Conservation (phyloP, 2,329 filamentous ascomycete genomes). For the Clarireedia homoeocarpa region DNA sequence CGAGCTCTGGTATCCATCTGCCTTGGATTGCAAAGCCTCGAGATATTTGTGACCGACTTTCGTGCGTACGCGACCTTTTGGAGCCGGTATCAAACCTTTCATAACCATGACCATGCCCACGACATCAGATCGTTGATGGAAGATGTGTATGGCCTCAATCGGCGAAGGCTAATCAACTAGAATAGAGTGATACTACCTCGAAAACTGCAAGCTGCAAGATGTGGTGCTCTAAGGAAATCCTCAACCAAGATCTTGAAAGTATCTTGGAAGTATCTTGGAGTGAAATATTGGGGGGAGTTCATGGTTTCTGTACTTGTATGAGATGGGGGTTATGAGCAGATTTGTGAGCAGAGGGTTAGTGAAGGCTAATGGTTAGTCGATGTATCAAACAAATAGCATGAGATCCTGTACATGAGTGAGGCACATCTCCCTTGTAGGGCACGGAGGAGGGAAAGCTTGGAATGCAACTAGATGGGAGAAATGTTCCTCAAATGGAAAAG, state of each 20-base stretch:
- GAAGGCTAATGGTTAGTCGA: slow-evolving; percentile 2
- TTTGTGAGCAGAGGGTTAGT: slow-evolving; percentile 1
- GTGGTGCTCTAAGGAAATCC: neutral
- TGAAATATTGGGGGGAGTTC: neutral
- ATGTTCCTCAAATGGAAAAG: slow-evolving; percentile 4
- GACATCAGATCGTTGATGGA: slow-evolving; percentile 8
- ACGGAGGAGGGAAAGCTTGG: too few relatives aligned
- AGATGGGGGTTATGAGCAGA: neutral
- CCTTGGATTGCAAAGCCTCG: slow-evolving; percentile 25
- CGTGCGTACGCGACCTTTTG: slow-evolving; percentile 25
- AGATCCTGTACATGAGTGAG: neutral
- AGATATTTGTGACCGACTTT: slow-evolving; percentile 28
- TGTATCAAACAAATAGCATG: slow-evolving; percentile 7
- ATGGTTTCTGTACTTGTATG: slow-evolving; percentile 7
- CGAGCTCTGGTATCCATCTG: slow-evolving; percentile 20
- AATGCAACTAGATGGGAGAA: neutral
- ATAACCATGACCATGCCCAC: slow-evolving; percentile 14
- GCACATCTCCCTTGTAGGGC: neutral
- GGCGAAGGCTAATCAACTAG: neutral
- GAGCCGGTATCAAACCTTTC: slow-evolving; percentile 17
- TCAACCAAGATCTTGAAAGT: neutral
- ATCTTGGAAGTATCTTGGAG: neutral
- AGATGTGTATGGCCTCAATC: slow-evolving; percentile 6
- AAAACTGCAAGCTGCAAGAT: neutral
- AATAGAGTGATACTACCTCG: neutral